Evolutionary conservation across 1,284 basidiomycete genomes (phyloP), one percentile per base, ranked within the genome.

Genomic region (Lentinus polychrous): DNA sequence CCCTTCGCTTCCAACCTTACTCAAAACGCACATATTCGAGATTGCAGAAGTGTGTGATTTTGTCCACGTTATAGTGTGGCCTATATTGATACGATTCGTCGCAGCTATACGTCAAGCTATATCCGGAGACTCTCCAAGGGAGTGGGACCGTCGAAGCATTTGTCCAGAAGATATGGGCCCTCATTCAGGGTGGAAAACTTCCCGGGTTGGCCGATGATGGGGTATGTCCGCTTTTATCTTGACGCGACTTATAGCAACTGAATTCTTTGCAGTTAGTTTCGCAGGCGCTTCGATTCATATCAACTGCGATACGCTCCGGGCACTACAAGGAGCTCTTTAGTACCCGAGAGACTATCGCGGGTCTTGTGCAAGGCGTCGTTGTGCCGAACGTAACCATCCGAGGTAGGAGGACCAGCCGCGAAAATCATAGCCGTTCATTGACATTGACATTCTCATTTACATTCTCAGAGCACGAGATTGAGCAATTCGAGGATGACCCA

Each of bases 401-500:
- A 53, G 72, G 76, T 78, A 46, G 55, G 69, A 46, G 55, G 69
- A 60, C 44, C 17, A 46, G 22, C 10, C 35, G 4, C 35, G 18
- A 33, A 18, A 12, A 39, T n/a, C 18, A n/a, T 5, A 17, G 14
- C 11, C 20, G 15, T 46, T 36, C n/a, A 8, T 23, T 15, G 22
- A 49, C 27, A 23, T 20, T 24, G 20, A 43, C 17, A 3, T 20
- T 31, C 24, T 41, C 23, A 4, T 44, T 41, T 10, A 15, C 11
- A 10, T 46, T 49, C 10, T 12, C 50, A 69, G 86, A 90, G 46
- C 86, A 93, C 55, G 94, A 98, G 54, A 79, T 94, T 51, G 95
- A 99, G 61, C 86, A 94, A 66, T 98, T 99, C 61, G 93, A 98
- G 66, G 95, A 99, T 54, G 94, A 97, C 57, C 95, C 95, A 0